Evolutionary conservation across 164 flowering plant species (phyloP).

Genomic region (Macadamia tetraphylla): DNA sequence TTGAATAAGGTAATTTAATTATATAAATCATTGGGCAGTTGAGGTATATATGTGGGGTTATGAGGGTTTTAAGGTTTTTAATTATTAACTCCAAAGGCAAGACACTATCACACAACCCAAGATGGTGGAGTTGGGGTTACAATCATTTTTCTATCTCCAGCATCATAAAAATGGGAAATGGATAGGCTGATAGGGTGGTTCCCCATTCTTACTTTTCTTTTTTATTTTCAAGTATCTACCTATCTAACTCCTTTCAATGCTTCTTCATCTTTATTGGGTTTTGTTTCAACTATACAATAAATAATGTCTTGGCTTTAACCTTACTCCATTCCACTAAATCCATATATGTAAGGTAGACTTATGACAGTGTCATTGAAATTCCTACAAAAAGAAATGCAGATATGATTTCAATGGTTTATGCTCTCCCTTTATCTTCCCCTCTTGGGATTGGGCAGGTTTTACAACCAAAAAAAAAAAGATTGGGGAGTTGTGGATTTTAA

Average conservation of each 20-base stretch:
- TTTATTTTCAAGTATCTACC: not conserved
- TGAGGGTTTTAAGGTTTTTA: conserved; percentile 4
- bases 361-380: conserved; percentile 36
- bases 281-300: conserved; percentile 31
- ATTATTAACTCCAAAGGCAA: conserved; percentile 12
- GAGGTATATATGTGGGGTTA: conserved; percentile 7
- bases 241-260: conserved; percentile 5
- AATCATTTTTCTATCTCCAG: conserved; percentile 13
- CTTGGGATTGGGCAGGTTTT: not conserved
- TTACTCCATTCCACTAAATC: conserved; percentile 22
- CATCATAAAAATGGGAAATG: conserved; percentile 8
- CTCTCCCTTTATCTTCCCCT: conserved; percentile 7
- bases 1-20: conserved; percentile 2
- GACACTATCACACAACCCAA: conserved; percentile 14
- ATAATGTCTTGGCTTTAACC: conserved; percentile 18
- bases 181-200: not conserved
- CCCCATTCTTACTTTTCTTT: not conserved
- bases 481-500: conserved; percentile 8
- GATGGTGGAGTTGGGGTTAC: conserved; percentile 15
- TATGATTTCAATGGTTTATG: conserved; percentile 27
- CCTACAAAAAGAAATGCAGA: conserved; percentile 26
- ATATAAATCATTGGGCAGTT: conserved; percentile 12
- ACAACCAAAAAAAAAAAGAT: too few relatives aligned
- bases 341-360: conserved; percentile 13
- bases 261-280: conserved; percentile 15